These are phyloP conservation scores for Pulveroboletus ravenelii DNA, from an alignment of 768 basidiomycete species.

Conservation along the genomic window DNA sequence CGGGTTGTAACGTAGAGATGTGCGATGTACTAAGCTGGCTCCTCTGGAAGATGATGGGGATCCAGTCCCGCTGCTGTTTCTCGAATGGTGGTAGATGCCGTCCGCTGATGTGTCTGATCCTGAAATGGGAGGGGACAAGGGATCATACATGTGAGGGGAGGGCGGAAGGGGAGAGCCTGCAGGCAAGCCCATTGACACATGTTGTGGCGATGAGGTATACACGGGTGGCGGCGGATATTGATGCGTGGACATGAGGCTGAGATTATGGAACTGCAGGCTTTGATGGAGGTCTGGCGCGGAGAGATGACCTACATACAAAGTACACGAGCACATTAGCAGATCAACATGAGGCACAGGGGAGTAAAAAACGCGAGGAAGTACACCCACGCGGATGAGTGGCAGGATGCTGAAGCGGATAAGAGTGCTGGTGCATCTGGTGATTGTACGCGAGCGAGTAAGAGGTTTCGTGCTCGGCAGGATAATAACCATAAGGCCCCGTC, in stretches of 20 bases:
- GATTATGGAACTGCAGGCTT: slow-evolving; percentile 54
- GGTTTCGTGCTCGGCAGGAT: slow-evolving; percentile 50
- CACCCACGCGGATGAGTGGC: slow-evolving; percentile 72
- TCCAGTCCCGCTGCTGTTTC: slow-evolving; percentile 68
- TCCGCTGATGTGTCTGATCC: slow-evolving; percentile 87
- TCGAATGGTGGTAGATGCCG: slow-evolving; percentile 71
- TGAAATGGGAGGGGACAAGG: slow-evolving; percentile 80
- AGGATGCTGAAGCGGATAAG: slow-evolving; percentile 56
- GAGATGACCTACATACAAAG: slow-evolving; percentile 56
- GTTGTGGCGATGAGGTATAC: slow-evolving; percentile 58
- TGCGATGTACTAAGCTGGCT: slow-evolving; percentile 71
- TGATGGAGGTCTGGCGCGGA: slow-evolving; percentile 65
- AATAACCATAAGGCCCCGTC: slow-evolving; percentile 46
- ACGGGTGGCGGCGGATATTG: slow-evolving; percentile 58
- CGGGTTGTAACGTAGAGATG: slow-evolving; percentile 67
- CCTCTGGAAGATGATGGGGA: slow-evolving; percentile 76
- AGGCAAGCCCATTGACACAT: slow-evolving; percentile 61
- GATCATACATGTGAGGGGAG: slow-evolving; percentile 77
- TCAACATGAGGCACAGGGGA: slow-evolving; percentile 53
- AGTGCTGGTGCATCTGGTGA: slow-evolving; percentile 41
- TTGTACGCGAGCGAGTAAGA: slow-evolving; percentile 51
- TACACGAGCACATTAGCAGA: slow-evolving; percentile 56
- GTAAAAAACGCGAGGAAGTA: slow-evolving; percentile 39
- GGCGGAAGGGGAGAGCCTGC: slow-evolving; percentile 68
- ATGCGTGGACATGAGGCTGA: slow-evolving; percentile 65